Conservation (phyloP, 495 filamentous ascomycete genomes). For the Hyaloscypha finlandica region DNA sequence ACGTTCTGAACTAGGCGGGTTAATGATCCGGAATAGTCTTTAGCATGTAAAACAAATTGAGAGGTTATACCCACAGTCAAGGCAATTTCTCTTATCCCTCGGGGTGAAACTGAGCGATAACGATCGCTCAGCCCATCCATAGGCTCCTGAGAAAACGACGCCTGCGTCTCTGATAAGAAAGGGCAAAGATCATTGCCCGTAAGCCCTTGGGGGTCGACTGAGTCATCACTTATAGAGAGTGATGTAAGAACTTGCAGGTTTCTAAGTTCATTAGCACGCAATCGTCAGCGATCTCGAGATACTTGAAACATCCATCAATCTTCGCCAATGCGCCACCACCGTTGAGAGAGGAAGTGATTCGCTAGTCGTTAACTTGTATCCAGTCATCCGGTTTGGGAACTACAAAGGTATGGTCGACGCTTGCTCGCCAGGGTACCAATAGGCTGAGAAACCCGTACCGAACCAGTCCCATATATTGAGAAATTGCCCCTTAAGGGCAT, state of each 20-base stretch:
- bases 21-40: not conserved
- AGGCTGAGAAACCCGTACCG: slow-evolving; percentile 3
- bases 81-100: slow-evolving; percentile 9
- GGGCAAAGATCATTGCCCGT: slow-evolving; percentile 2
- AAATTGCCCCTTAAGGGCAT: not conserved
- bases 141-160: not conserved
- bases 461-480: slow-evolving; percentile 15
- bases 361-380: not conserved
- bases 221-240: not conserved
- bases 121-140: slow-evolving; percentile 1
- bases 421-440: slow-evolving; percentile 3
- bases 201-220: not conserved
- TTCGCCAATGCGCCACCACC: slow-evolving; percentile 4
- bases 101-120: not conserved
- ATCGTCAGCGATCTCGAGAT: not conserved
- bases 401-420: not conserved
- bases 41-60: not conserved
- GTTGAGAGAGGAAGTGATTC: not conserved
- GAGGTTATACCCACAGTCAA: slow-evolving; percentile 1
- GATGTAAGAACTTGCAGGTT: slow-evolving; percentile 7
- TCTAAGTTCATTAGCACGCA: not conserved
- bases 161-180: slow-evolving; percentile 2
- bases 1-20: not conserved
- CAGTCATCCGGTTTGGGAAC: not conserved
- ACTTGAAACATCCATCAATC: slow-evolving; percentile 3